Evolutionary conservation across 1,139 yeast genomes (phyloP).

Genomic region (Entelexis paramagnoliae): DNA sequence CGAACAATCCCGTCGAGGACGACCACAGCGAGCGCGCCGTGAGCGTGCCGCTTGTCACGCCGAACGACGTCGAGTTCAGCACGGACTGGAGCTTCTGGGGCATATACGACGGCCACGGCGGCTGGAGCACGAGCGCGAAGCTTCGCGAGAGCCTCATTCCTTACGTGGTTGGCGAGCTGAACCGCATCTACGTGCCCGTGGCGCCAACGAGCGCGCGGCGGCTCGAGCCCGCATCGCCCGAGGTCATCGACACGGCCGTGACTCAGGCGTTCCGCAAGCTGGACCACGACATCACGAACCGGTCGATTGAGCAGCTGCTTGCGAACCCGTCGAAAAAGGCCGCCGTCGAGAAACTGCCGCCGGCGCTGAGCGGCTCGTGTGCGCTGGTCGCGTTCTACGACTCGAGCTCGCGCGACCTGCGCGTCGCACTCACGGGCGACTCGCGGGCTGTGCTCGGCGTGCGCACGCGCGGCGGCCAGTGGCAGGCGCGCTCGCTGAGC

Average conservation of each 20-base stretch:
- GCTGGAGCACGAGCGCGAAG: constrained; percentile 84
- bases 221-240: constrained; percentile 47
- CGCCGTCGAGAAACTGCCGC: constrained; percentile 72
- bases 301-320: constrained; percentile 53
- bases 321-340: constrained; percentile 46
- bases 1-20: constrained; percentile 91
- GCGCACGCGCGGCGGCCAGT: constrained; percentile 47
- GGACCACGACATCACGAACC: constrained; percentile 78
- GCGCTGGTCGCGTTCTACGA: constrained; percentile 82
- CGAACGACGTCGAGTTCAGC: constrained; percentile 31
- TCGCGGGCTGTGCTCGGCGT: constrained; percentile 87
- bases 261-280: constrained; percentile 68
- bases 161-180: constrained; percentile 67
- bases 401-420: constrained; percentile 55
- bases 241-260: constrained; percentile 68
- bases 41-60: constrained; percentile 54
- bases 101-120: constrained; percentile 93
- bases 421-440: constrained; percentile 95
- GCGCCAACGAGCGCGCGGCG: constrained; percentile 28
- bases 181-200: constrained; percentile 42
- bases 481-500: constrained; percentile 83
- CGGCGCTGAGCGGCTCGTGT: constrained; percentile 93
- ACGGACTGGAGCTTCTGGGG: constrained; percentile 96
- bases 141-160: constrained; percentile 69
- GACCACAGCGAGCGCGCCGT: constrained; percentile 81